These are phyloP conservation scores for Pulveroboletus frians DNA, from an alignment of 768 basidiomycete species.

Conservation along the genomic window DNA sequence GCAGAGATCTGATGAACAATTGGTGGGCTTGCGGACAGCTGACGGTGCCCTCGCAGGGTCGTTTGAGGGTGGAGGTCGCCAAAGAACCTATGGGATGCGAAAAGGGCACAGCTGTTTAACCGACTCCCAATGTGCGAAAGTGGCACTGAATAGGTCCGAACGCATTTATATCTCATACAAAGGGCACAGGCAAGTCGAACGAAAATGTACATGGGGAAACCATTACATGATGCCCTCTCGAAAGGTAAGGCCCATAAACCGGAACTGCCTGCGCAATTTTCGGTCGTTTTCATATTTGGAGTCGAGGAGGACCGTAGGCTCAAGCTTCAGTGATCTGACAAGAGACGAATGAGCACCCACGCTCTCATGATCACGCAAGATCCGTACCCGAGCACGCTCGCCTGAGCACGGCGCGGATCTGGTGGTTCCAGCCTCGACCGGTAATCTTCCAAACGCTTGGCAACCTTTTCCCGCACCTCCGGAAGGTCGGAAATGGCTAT, in stretches of 20 bases:
- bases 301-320: conserved; percentile 27
- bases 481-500: conserved; percentile 30
- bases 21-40: not conserved
- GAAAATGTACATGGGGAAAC: not conserved
- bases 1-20: conserved; percentile 10
- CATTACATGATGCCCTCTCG: conserved; percentile 19
- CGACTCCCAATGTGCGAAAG: conserved; percentile 25
- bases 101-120: conserved; percentile 12
- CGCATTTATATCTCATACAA: conserved; percentile 2
- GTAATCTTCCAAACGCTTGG: conserved; percentile 23
- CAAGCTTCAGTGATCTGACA: conserved; percentile 22
- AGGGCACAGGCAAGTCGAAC: not conserved
- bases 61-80: conserved; percentile 10
- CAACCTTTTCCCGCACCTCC: conserved; percentile 29
- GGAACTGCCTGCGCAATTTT: conserved; percentile 4
- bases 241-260: conserved; percentile 14
- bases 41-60: conserved; percentile 6
- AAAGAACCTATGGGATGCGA: conserved; percentile 12
- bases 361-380: not conserved
- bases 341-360: conserved; percentile 1
- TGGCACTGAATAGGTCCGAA: conserved; percentile 10
- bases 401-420: conserved; percentile 19
- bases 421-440: conserved; percentile 11
- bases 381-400: conserved; percentile 22
- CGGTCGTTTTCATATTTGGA: not conserved